phyloP scores from a whole-genome alignment of 225 moss, liverwort and hornwort species.

The Asterella californica region DNA sequence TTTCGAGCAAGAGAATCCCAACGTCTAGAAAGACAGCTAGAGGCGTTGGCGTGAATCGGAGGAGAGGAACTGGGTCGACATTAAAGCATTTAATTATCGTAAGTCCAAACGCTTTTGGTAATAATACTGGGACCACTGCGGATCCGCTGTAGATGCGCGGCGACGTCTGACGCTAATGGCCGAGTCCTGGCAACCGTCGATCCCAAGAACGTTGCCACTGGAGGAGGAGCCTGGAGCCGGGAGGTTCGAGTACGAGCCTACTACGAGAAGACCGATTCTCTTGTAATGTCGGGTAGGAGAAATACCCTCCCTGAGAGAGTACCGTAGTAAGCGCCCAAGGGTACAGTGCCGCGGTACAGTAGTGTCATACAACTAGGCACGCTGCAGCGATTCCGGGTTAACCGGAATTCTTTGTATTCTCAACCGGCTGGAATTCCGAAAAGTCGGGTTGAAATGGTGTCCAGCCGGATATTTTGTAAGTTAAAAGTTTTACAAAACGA shows the following conservation, averaged over 20 bases:
- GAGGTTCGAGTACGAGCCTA: neutral
- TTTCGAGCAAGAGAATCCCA: neutral
- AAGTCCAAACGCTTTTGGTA: neutral
- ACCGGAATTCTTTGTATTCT: too few species aligned
- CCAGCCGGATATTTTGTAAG: too few species aligned
- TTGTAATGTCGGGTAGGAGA: neutral
- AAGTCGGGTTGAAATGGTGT: too few species aligned
- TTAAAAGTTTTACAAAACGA: too few species aligned
- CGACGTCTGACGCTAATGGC: too few species aligned
- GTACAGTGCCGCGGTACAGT: neutral
- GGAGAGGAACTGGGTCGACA: neutral
- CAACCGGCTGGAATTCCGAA: too few species aligned
- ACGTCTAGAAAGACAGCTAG: neutral
- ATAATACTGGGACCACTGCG: neutral
- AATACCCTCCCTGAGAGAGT: neutral
- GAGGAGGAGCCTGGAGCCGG: too few species aligned
- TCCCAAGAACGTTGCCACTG: neutral
- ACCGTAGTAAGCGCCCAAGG: neutral
- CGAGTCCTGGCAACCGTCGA: neutral
- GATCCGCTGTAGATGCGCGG: neutral
- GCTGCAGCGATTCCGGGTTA: too few species aligned
- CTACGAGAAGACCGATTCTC: too few species aligned
- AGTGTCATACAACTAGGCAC: neutral
- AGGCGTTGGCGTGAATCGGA: neutral
- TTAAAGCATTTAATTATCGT: neutral